Evolutionary conservation across 2,329 filamentous ascomycete genomes (phyloP).

Genomic region (Phaeosphaeria sp.): DNA sequence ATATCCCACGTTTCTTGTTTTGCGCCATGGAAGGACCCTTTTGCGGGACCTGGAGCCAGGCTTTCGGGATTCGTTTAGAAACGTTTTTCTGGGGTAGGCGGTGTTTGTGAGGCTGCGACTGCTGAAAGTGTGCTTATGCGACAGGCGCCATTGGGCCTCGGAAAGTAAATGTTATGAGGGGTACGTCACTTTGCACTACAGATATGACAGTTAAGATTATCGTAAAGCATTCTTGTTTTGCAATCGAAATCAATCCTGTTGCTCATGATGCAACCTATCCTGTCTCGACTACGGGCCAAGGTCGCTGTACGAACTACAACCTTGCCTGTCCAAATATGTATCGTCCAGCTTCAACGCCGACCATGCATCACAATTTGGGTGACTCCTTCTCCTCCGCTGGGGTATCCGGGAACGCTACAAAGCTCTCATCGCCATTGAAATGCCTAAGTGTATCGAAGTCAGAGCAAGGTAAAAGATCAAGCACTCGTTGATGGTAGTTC

Average conservation of each 20-base stretch:
- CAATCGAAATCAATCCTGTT: too few species aligned
- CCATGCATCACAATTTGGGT: constrained; percentile 31
- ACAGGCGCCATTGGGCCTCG: too few species aligned
- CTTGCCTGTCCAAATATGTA: not conserved
- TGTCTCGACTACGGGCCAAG: too few species aligned
- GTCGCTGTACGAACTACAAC: too few species aligned
- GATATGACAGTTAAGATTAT: too few species aligned
- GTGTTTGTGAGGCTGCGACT: not conserved
- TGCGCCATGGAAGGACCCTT: not conserved
- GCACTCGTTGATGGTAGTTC: not conserved
- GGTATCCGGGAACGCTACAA: constrained; percentile 36
- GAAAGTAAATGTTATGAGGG: too few species aligned
- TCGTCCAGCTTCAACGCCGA: not conserved
- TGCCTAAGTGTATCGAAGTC: constrained; percentile 28
- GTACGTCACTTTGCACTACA: too few species aligned
- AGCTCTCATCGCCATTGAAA: constrained; percentile 48
- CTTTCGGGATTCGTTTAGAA: not conserved
- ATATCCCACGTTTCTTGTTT: constrained; percentile 4
- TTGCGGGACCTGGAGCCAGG: not conserved
- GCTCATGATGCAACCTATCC: too few species aligned
- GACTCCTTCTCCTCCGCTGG: constrained; percentile 18
- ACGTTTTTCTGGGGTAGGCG: not conserved
- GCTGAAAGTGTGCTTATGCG: not conserved
- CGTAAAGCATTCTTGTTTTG: too few species aligned
- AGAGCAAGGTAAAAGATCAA: not conserved